Conservation (phyloP, 208 protist genomes). For the Acanthamoeba healyi region DNA sequence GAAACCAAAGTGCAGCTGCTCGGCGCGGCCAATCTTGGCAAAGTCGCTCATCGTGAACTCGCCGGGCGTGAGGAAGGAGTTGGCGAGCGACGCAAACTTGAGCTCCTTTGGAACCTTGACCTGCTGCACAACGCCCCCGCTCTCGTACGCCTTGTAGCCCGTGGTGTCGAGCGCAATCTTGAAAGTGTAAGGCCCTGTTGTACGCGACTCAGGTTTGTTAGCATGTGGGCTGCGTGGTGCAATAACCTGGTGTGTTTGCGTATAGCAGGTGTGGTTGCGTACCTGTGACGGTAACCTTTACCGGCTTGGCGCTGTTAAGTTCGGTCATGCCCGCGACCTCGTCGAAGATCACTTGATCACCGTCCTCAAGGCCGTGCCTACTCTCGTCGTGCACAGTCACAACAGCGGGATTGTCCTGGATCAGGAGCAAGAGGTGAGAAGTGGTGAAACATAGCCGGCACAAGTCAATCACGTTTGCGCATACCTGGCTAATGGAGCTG, state of each 20-base stretch:
- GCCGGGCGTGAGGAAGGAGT: constrained; percentile 62
- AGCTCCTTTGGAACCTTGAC: background rate
- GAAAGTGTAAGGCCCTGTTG: constrained; percentile 80
- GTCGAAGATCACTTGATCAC: constrained; percentile 92
- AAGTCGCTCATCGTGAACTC: constrained; percentile 87
- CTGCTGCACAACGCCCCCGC: background rate
- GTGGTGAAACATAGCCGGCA: background rate
- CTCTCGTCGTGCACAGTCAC: constrained; percentile 57
- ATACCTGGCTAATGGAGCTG: constrained; percentile 23
- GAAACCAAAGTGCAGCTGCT: constrained; percentile 78
- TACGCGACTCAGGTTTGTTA: too few relatives aligned
- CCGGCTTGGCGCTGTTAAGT: constrained; percentile 74
- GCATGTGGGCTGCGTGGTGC: too few relatives aligned
- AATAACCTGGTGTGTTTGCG: too few relatives aligned
- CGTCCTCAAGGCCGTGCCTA: constrained; percentile 74
- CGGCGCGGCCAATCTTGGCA: constrained; percentile 86
- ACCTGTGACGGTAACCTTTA: constrained; percentile 77
- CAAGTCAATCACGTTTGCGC: background rate
- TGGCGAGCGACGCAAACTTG: background rate
- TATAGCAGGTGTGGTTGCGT: background rate
- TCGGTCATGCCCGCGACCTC: constrained; percentile 81
- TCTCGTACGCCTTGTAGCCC: background rate
- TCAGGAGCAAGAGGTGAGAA: background rate
- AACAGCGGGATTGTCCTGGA: constrained; percentile 34
- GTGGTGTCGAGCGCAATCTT: constrained; percentile 79